Conservation (phyloP, 352 stramenopile genomes). For the Phytophthora cryptogea region DNA sequence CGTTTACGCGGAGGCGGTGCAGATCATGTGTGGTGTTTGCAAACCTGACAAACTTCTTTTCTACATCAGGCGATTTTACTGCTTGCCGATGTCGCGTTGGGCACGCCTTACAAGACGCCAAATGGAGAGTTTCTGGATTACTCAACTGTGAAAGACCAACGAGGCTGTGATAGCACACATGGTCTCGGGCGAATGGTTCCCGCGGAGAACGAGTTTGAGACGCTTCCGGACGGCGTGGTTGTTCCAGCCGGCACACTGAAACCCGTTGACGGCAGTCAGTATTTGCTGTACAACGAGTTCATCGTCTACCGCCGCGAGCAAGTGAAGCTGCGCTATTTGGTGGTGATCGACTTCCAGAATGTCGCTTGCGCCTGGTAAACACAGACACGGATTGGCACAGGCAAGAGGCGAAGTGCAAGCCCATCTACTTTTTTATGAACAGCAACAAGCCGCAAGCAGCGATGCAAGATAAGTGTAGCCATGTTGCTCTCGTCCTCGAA, state of each 20-base stretch:
- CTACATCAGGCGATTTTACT: slow-evolving; percentile 32
- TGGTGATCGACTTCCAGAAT: slow-evolving; percentile 33
- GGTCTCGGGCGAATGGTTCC: slow-evolving; percentile 38
- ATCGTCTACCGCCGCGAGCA: slow-evolving; percentile 52
- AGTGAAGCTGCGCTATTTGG: slow-evolving; percentile 46
- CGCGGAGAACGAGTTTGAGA: slow-evolving; percentile 27
- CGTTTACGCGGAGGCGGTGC: neutral
- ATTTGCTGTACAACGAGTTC: slow-evolving; percentile 56
- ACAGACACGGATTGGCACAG: neutral
- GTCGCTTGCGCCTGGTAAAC: slow-evolving; percentile 21
- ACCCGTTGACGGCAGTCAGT: slow-evolving; percentile 13
- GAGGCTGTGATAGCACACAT: slow-evolving; percentile 39
- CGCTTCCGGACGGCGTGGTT: slow-evolving; percentile 38
- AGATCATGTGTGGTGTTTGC: neutral
- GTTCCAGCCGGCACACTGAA: slow-evolving; percentile 39
- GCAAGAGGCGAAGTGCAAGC: neutral
- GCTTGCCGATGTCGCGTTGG: slow-evolving; percentile 47
- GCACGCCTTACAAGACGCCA: slow-evolving; percentile 26
- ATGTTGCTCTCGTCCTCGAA: slow-evolving; percentile 16
- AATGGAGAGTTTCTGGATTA: slow-evolving; percentile 34
- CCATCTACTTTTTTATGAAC: slow-evolving; percentile 11
- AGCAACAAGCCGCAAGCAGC: neutral
- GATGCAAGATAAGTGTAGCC: slow-evolving; percentile 5
- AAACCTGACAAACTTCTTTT: neutral
- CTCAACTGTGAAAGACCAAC: slow-evolving; percentile 23